Percentiles rank a stretch among this genome's conserved stretches.
These are phyloP conservation scores for Lactarius tabidus DNA, from an alignment of 768 basidiomycete species.

Conservation along the genomic window DNA sequence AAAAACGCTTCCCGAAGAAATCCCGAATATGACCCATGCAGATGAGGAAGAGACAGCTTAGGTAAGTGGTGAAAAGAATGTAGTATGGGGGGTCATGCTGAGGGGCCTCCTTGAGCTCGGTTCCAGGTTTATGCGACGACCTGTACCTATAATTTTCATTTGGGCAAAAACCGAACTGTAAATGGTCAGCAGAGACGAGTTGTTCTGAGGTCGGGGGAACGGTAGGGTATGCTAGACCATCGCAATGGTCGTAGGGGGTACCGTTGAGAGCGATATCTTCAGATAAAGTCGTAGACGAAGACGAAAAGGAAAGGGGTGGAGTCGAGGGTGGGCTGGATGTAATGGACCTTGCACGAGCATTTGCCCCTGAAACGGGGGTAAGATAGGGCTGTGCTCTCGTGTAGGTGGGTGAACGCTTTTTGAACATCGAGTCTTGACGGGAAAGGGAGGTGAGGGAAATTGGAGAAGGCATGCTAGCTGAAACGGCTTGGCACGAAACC, in stretches of 20 bases:
- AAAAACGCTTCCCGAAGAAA: conserved; percentile 86
- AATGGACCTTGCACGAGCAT: conserved; percentile 58
- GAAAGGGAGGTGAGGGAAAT: conserved; percentile 31
- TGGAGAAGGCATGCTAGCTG: conserved; percentile 26
- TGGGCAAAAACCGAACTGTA: conserved; percentile 90
- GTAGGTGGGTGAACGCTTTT: conserved; percentile 35
- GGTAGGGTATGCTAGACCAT: conserved; percentile 56
- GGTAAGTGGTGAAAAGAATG: conserved; percentile 86
- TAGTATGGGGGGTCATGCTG: conserved; percentile 91
- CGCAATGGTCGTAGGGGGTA: conserved; percentile 38
- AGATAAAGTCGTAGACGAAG: conserved; percentile 63
- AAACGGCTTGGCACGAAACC: no score
- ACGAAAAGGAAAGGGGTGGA: conserved; percentile 69
- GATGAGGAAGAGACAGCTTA: conserved; percentile 91
- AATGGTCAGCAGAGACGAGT: conserved; percentile 67
- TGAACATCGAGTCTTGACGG: conserved; percentile 51
- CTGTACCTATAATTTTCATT: conserved; percentile 66
- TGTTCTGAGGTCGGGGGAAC: conserved; percentile 76
- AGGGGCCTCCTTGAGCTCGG: conserved; percentile 48
- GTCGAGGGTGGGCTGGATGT: conserved; percentile 42
- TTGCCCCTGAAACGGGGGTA: conserved; percentile 58
- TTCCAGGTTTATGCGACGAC: conserved; percentile 53
- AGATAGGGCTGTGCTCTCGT: conserved; percentile 54
- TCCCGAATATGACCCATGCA: conserved; percentile 90
- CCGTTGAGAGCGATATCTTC: conserved; percentile 65